Conservation (phyloP, 75 land plant genomes). For the Ceratopteris richardii region DNA sequence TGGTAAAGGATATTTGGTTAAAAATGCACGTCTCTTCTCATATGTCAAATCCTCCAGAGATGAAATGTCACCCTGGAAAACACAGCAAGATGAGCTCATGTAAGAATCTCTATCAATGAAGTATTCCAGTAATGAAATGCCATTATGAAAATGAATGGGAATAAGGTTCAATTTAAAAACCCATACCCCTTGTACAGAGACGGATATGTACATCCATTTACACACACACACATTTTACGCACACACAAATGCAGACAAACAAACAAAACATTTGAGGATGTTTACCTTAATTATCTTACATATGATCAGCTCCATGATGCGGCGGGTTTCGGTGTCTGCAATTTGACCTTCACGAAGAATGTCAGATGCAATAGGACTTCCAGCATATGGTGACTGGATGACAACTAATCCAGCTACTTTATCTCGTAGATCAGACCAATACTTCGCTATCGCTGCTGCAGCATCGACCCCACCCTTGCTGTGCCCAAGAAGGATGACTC, state of each 20-base stretch:
- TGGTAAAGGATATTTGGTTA: slow-evolving; percentile 61
- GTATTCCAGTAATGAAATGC: background rate
- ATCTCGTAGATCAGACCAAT: slow-evolving; percentile 88
- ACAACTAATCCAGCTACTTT: slow-evolving; percentile 93
- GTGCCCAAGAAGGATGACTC: slow-evolving; percentile 86
- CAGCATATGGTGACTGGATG: slow-evolving; percentile 97
- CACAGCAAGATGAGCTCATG: background rate
- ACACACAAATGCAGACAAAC: no score
- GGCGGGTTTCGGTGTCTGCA: slow-evolving; percentile 74
- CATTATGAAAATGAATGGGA: background rate
- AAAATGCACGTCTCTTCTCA: slow-evolving; percentile 68
- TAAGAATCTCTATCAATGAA: background rate
- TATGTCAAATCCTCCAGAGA: slow-evolving; percentile 93
- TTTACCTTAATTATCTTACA: slow-evolving; percentile 89
- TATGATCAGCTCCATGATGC: slow-evolving; percentile 79
- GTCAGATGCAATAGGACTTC: slow-evolving; percentile 96
- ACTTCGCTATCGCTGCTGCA: slow-evolving; percentile 89
- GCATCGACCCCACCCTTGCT: slow-evolving; percentile 99
- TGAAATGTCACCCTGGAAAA: slow-evolving; percentile 75
- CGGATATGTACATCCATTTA: background rate
- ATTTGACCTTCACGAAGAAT: slow-evolving; percentile 96
- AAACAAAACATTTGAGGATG: no score
- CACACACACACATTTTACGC: slow-evolving; percentile 2
- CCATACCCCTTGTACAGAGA: background rate
- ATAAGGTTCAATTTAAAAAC: background rate